These are phyloP conservation scores for Hypoxylon crocopeplum DNA, from an alignment of 495 filamentous ascomycete genomes.

Conservation along the genomic window DNA sequence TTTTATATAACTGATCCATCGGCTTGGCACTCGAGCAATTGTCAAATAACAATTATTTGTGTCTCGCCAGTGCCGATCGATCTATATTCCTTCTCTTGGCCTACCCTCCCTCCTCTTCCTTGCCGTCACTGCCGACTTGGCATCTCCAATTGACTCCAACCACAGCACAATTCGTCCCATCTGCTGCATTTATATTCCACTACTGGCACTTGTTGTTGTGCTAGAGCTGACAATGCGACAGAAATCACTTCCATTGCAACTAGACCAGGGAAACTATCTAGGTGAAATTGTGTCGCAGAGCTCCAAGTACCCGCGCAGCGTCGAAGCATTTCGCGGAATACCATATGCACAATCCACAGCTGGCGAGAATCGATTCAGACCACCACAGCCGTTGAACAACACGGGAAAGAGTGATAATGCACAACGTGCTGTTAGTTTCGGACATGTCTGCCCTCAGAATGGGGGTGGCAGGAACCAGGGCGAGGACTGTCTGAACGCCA, in stretches of 20 bases:
- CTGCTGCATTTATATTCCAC: background rate
- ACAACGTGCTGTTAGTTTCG: conserved; percentile 49
- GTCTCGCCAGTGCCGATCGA: background rate
- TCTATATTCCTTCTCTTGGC: conserved; percentile 3
- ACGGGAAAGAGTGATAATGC: conserved; percentile 36
- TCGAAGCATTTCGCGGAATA: conserved; percentile 67
- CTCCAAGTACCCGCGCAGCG: conserved; percentile 48
- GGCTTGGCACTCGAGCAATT: conserved; percentile 20
- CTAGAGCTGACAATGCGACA: conserved; percentile 33
- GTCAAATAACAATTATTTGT: conserved; percentile 19
- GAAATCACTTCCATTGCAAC: conserved; percentile 33
- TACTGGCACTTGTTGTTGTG: background rate
- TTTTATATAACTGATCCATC: conserved; percentile 8
- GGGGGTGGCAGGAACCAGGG: conserved; percentile 39
- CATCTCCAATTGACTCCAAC: conserved; percentile 24
- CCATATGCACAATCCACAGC: conserved; percentile 64
- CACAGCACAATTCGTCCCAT: background rate
- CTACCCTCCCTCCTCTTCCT: background rate
- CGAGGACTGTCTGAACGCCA: conserved; percentile 61
- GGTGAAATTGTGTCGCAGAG: conserved; percentile 52
- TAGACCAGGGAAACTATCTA: conserved; percentile 63
- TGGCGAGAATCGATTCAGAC: conserved; percentile 63
- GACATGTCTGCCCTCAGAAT: conserved; percentile 50
- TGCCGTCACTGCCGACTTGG: conserved; percentile 11
- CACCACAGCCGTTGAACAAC: conserved; percentile 50